These are phyloP conservation scores for Talaromyces liani DNA, from an alignment of 495 filamentous ascomycete genomes.

Conservation along the genomic window DNA sequence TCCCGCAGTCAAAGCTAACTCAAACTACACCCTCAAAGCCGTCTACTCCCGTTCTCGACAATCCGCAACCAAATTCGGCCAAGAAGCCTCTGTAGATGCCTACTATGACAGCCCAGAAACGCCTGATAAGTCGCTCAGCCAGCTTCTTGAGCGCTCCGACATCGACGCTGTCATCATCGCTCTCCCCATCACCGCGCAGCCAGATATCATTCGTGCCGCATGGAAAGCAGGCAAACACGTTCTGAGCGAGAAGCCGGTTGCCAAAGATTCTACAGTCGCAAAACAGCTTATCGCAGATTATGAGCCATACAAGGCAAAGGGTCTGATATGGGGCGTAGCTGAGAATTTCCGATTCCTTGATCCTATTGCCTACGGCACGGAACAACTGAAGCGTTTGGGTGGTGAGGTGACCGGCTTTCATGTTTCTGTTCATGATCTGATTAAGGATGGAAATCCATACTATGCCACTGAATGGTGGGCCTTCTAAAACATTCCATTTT, in stretches of 20 bases:
- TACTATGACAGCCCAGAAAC: slow-evolving; percentile 12
- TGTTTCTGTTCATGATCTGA: slow-evolving; percentile 23
- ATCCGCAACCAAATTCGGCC: slow-evolving; percentile 12
- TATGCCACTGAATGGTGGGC: slow-evolving; percentile 61
- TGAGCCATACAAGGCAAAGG: slow-evolving; percentile 36
- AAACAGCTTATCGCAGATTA: slow-evolving; percentile 57
- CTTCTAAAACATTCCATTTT: too few species aligned
- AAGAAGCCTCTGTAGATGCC: slow-evolving; percentile 10
- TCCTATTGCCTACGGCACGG: slow-evolving; percentile 46
- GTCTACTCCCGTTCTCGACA: slow-evolving; percentile 19
- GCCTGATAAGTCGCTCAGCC: slow-evolving; percentile 9
- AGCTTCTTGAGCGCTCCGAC: slow-evolving; percentile 19
- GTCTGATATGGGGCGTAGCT: slow-evolving; percentile 56
- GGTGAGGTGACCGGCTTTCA: slow-evolving; percentile 48
- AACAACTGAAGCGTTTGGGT: slow-evolving; percentile 54
- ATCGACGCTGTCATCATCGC: slow-evolving; percentile 18
- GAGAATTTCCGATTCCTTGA: slow-evolving; percentile 70
- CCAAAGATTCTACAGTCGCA: slow-evolving; percentile 55
- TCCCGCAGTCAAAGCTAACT: slow-evolving; percentile 13
- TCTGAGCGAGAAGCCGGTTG: slow-evolving; percentile 67
- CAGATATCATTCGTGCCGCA: slow-evolving; percentile 12
- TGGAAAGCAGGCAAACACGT: slow-evolving; percentile 22
- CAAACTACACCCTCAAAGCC: slow-evolving; percentile 16
- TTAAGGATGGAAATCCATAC: background rate
- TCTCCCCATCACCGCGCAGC: slow-evolving; percentile 16